Evolutionary conservation across 306 rosid species (phyloP), one percentile per base, ranked within the genome.

Genomic region (Begonia peltatifolia): DNA sequence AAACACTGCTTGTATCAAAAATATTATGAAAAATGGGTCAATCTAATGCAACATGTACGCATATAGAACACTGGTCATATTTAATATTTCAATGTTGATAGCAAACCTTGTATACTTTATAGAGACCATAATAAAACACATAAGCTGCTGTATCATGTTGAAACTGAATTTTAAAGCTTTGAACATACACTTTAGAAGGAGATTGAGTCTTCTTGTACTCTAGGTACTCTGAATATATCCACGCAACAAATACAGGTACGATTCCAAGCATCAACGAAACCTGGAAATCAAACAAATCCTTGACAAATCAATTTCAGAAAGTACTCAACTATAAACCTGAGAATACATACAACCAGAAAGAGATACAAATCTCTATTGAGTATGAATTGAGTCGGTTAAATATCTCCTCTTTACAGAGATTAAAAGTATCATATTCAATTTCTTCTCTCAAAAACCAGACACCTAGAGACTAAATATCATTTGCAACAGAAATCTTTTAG

Each of bases 221-320:
- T 38, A 86, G 74, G 79, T 74, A 92, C 77, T 92, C 96, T 46
- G 99, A 74, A 77, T 92, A 92, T 66, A 86, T 73, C 96, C 99
- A 86, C 10, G 96, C 66, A 53, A 86, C 87, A 74, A 86, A 83
- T 61, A 84, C 62, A 17, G 96, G 99, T 74, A 92, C 76, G 63
- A 81, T 58, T 16, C 96, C 96, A 62, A 92, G 77, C 74, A 86
- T 70, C 68, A 92, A 81, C 3, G 96, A 86, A 76, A 92, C 93
- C 99, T 92, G 74, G 38, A 12, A 30, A 63, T 71, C 57, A 65
- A 70, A 6, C 63, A 9, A 9, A 54, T 6, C 52, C 23, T 61
- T 30, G 15, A 9, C 38, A 14, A 43, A 9, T 48, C 42, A 53
- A 22, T 41, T 4, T 52, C 14, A 61, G 42, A 16, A 52, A 61